Percentiles rank a stretch among this genome's conserved stretches.
phyloP scores from a whole-genome alignment of 805 yeast genomes.

The Cyberlindnera xylosilytica region DNA sequence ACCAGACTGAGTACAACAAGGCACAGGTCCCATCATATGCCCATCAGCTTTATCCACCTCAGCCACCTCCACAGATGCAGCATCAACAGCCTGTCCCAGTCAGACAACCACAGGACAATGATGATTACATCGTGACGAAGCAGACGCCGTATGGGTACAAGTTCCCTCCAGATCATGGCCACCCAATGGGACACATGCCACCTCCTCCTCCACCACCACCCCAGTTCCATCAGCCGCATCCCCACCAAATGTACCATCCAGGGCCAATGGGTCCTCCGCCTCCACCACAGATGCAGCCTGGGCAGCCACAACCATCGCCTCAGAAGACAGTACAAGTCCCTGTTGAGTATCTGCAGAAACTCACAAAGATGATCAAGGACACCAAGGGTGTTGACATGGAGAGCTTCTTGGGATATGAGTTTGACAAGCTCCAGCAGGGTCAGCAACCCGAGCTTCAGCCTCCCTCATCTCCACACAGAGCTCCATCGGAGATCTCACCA shows the following conservation, averaged over 20 bases:
- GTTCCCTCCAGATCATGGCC: conserved; percentile 45
- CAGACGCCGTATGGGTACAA: conserved; percentile 48
- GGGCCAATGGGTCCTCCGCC: conserved; percentile 1
- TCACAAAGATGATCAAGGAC: conserved; percentile 22
- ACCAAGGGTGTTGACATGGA: conserved; percentile 24
- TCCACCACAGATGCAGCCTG: not conserved
- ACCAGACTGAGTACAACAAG: not conserved
- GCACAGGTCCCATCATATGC: not conserved
- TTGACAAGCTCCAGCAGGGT: conserved; percentile 12
- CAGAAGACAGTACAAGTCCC: conserved; percentile 26
- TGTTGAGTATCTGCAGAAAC: conserved; percentile 26
- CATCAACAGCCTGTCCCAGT: conserved; percentile 1
- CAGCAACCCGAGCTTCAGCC: conserved; percentile 2
- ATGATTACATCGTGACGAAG: conserved; percentile 49
- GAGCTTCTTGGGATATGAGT: conserved; percentile 16
- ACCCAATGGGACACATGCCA: not conserved
- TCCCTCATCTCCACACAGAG: conserved; percentile 13
- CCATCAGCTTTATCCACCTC: conserved; percentile 10
- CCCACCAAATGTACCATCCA: conserved; percentile 1
- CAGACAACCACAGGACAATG: conserved; percentile 8
- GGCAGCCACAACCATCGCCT: not conserved
- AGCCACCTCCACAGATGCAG: conserved; percentile 1
- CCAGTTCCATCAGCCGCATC: conserved; percentile 8
- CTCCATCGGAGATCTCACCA: conserved; percentile 12
- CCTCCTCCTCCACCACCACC: not conserved